Conservation (phyloP, 1,139 yeast species). For the Saccharomyces hybrid region DNA sequence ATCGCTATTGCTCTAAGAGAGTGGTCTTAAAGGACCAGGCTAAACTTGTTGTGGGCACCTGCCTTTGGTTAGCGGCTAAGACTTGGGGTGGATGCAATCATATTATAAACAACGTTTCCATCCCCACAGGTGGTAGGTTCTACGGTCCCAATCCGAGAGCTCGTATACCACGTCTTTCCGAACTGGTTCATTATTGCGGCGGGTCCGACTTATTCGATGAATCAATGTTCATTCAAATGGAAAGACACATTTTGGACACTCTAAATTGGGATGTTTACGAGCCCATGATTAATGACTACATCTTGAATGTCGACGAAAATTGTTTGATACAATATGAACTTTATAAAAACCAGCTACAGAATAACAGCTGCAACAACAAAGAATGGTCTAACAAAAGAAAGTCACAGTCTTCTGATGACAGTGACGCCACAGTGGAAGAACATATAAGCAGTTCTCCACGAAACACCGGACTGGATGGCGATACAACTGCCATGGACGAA, state of each 20-base stretch:
- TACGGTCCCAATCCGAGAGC: constrained; percentile 61
- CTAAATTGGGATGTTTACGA: constrained; percentile 71
- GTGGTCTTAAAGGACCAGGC: constrained; percentile 86
- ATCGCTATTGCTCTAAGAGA: constrained; percentile 84
- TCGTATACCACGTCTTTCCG: constrained; percentile 56
- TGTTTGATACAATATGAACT: constrained; percentile 35
- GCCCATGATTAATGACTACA: constrained; percentile 51
- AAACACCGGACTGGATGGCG: constrained; percentile 6
- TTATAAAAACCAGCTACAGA: constrained; percentile 31
- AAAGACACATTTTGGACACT: constrained; percentile 76
- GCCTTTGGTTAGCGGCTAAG: constrained; percentile 92
- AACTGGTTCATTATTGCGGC: constrained; percentile 53
- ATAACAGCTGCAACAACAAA: constrained; percentile 23
- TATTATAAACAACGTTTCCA: constrained; percentile 57
- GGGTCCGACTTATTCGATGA: constrained; percentile 68
- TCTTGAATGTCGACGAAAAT: constrained; percentile 36
- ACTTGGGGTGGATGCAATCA: constrained; percentile 63
- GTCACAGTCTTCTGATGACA: constrained; percentile 24
- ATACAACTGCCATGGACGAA: constrained; percentile 19
- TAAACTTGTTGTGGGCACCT: constrained; percentile 87
- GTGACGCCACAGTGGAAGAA: constrained; percentile 29
- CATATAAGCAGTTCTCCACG: not conserved
- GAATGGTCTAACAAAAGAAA: constrained; percentile 19
- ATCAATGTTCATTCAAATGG: constrained; percentile 93
- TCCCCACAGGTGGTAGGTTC: constrained; percentile 51